Conservation (phyloP, 768 basidiomycete species). For the Pleurotus eryngii region DNA sequence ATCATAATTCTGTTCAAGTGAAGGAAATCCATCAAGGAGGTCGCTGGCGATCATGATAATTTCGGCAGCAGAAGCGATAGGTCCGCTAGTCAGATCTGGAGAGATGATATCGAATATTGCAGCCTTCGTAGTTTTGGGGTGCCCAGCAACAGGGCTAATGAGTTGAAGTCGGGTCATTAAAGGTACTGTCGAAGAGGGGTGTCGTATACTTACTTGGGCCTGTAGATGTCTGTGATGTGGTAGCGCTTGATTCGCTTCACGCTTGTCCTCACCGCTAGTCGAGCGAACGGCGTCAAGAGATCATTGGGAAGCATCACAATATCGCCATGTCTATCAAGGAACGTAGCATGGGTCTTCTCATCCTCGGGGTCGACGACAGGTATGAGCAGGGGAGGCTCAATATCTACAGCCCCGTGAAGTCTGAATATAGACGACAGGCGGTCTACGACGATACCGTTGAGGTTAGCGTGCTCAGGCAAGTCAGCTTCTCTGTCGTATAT, state of each 20-base stretch:
- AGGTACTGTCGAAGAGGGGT: neutral
- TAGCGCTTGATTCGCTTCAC: conserved; percentile 78
- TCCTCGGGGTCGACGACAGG: conserved; percentile 64
- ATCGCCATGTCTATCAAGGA: conserved; percentile 81
- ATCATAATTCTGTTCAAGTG: conserved; percentile 62
- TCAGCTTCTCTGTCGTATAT: conserved; percentile 74
- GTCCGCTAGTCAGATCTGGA: conserved; percentile 60
- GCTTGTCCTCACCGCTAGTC: conserved; percentile 68
- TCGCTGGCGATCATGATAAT: conserved; percentile 65
- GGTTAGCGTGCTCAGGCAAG: conserved; percentile 62
- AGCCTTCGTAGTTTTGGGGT: conserved; percentile 69
- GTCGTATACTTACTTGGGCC: conserved; percentile 50
- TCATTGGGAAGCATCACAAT: conserved; percentile 72
- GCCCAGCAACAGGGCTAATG: conserved; percentile 60
- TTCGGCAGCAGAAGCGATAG: conserved; percentile 71
- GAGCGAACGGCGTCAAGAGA: conserved; percentile 74
- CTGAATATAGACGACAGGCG: conserved; percentile 75
- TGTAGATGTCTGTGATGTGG: conserved; percentile 72
- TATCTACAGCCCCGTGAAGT: conserved; percentile 86
- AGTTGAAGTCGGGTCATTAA: conserved; percentile 5
- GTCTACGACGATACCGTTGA: conserved; percentile 77
- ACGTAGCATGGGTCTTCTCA: conserved; percentile 61
- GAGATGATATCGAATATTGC: conserved; percentile 85
- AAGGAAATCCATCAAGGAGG: conserved; percentile 70
- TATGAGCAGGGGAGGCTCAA: conserved; percentile 82